Conservation (phyloP, 2,329 filamentous ascomycete genomes). For the Aspergillus candidus region DNA sequence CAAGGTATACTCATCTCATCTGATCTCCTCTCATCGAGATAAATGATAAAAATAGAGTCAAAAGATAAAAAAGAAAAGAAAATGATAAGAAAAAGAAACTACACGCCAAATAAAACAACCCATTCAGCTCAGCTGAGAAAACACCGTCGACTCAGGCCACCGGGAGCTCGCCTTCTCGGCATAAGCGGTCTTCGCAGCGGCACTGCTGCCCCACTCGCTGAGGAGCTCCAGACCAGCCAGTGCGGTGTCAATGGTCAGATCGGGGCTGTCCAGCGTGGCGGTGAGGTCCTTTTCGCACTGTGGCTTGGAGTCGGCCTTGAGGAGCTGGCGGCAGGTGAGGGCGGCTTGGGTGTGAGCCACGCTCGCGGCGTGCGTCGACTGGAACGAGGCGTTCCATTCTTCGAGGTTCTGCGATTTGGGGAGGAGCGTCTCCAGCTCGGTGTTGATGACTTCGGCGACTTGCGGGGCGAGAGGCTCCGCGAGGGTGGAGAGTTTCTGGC, state of each 20-base stretch:
- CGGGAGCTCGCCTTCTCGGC: conserved; percentile 33
- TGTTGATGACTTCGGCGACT: conserved; percentile 62
- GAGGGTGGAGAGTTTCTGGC: conserved; percentile 53
- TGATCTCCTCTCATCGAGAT: neutral
- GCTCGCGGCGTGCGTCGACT: conserved; percentile 57
- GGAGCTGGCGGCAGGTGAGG: conserved; percentile 53
- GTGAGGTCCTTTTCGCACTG: conserved; percentile 58
- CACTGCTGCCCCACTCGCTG: conserved; percentile 46
- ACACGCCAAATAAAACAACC: neutral
- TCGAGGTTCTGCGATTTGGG: conserved; percentile 52
- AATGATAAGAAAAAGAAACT: neutral
- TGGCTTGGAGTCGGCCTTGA: conserved; percentile 52
- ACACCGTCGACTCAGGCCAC: conserved; percentile 38
- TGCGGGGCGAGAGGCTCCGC: conserved; percentile 57
- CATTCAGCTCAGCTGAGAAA: conserved; percentile 29
- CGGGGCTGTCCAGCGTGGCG: conserved; percentile 50
- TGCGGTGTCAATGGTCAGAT: conserved; percentile 52
- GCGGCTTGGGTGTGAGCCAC: conserved; percentile 58
- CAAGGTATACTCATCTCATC: too few relatives aligned
- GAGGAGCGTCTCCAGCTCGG: conserved; percentile 59
- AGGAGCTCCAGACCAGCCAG: conserved; percentile 49
- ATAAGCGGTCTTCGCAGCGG: conserved; percentile 47
- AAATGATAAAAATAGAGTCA: neutral
- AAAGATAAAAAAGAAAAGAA: neutral
- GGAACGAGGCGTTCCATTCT: conserved; percentile 61